Evolutionary conservation across 2,329 filamentous ascomycete genomes (phyloP), one percentile per base, ranked within the genome.

Genomic region (Colletotrichum simmondsii): DNA sequence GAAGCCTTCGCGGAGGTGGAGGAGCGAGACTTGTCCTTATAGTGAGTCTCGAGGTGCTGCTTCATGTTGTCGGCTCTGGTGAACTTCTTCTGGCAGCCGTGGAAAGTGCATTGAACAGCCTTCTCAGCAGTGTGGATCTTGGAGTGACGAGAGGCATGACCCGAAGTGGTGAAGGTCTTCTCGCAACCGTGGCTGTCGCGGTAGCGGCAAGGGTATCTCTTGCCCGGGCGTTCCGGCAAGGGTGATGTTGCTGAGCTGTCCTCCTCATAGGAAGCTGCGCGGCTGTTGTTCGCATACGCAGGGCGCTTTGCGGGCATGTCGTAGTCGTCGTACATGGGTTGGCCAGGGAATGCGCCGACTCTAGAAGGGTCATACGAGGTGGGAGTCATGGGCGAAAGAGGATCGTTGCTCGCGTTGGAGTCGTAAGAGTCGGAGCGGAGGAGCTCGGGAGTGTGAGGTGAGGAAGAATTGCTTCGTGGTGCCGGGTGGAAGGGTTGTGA

Each of bases 61-160:
- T 95, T 94, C 93, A 95, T 95, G 85, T 95, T 95, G 86, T 95
- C 93, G 77, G 92, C 92, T 75, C 93, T 92, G 12, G 93, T 95
- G 77, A 95, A 95, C 78, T 93, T 93, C 84, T 95, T 95, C 81
- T 90, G 89, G 85, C 93, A 95, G 72, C 92, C 92, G 0, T 87
- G 84, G 78, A 88, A 93, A 37, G 91, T 87, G 83, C 90, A 92
- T 49, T 87, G 89, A 26, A 94, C 92, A 16, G 91, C 91, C 84
- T 95, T 95, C 82, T 94, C 93, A 61, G 92, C 92, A 1, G 92
- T 94, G 85, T 96, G 94, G 78, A 95, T 95, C 82, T 95, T 95
- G 72, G 93, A 93, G 81, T 96, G 94, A 53, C 94, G 91, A 56
- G 94, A 94, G n/a, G 94, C 93, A 78, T 96, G 94, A 56, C 94